These are phyloP conservation scores for Ailanthus altissimus DNA, from an alignment of 345 rosid species.

Conservation along the genomic window DNA sequence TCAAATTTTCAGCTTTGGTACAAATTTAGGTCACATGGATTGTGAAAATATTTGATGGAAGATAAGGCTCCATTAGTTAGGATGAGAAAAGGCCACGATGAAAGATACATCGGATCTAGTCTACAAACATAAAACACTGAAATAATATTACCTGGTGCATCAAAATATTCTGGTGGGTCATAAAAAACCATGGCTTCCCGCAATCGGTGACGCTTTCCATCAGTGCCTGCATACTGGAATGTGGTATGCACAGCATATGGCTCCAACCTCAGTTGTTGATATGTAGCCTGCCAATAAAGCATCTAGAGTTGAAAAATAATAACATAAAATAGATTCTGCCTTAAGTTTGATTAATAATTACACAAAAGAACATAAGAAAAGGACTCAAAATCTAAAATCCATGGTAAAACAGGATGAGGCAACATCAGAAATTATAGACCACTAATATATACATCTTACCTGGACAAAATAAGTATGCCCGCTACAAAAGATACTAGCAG, in stretches of 20 bases:
- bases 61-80: background rate
- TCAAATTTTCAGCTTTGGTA: constrained; percentile 3
- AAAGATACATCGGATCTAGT: background rate
- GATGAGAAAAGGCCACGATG: background rate
- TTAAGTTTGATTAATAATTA: constrained; percentile 2
- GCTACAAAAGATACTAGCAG: constrained; percentile 94
- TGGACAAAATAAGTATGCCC: constrained; percentile 97
- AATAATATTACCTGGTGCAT: constrained; percentile 62
- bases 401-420: background rate
- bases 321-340: constrained; percentile 1
- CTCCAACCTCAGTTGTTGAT: constrained; percentile 83
- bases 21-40: constrained; percentile 13
- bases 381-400: background rate
- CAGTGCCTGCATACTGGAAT: constrained; percentile 95
- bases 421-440: background rate
- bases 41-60: constrained; percentile 4
- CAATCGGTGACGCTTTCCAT: constrained; percentile 93
- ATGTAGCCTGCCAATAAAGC: constrained; percentile 63
- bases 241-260: constrained; percentile 98
- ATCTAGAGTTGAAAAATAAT: constrained; percentile 14
- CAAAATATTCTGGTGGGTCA: constrained; percentile 90
- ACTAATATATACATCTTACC: constrained; percentile 45
- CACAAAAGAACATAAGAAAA: background rate
- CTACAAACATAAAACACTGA: background rate
- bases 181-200: constrained; percentile 88